Percentiles rank a stretch among this genome's conserved stretches.
Conservation (phyloP, 805 yeast species). For the Saccharomycopsis synnaedendra region DNA sequence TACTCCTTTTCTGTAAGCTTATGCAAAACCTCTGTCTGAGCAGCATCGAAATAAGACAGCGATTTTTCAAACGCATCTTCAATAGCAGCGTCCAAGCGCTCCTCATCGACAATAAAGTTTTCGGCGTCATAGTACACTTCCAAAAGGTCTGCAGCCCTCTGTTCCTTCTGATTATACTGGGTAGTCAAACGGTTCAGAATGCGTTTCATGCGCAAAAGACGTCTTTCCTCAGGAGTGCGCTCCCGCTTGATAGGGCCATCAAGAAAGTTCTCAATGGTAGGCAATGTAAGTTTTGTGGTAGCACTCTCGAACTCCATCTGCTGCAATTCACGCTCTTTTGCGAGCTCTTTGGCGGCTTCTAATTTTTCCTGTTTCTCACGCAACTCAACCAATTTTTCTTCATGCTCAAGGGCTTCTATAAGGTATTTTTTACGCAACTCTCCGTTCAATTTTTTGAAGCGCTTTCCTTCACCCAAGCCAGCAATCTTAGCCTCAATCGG, state of each 20-base stretch:
- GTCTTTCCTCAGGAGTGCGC: conserved; percentile 62
- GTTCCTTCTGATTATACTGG: conserved; percentile 41
- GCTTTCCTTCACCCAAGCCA: conserved; percentile 18
- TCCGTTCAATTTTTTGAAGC: conserved; percentile 41
- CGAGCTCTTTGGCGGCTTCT: conserved; percentile 23
- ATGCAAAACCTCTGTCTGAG: background rate
- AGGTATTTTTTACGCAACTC: conserved; percentile 65
- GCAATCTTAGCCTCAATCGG: conserved; percentile 14
- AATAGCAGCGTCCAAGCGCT: conserved; percentile 45
- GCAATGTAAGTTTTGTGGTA: conserved; percentile 50
- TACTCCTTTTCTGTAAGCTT: conserved; percentile 1
- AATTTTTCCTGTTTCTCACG: conserved; percentile 25
- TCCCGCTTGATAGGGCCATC: conserved; percentile 60
- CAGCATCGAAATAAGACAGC: conserved; percentile 4
- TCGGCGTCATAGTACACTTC: conserved; percentile 63
- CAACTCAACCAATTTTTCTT: conserved; percentile 23
- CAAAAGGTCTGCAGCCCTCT: conserved; percentile 45
- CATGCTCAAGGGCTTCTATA: conserved; percentile 46
- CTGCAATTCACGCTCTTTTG: conserved; percentile 20
- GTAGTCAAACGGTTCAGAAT: conserved; percentile 50
- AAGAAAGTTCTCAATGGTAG: conserved; percentile 61
- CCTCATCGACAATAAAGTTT: conserved; percentile 63
- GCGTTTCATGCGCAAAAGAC: conserved; percentile 46
- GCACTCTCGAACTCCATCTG: conserved; percentile 28
- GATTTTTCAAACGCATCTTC: conserved; percentile 35